phyloP scores from a whole-genome alignment of 805 yeast genomes.

The Spathaspora hagerdaliae region DNA sequence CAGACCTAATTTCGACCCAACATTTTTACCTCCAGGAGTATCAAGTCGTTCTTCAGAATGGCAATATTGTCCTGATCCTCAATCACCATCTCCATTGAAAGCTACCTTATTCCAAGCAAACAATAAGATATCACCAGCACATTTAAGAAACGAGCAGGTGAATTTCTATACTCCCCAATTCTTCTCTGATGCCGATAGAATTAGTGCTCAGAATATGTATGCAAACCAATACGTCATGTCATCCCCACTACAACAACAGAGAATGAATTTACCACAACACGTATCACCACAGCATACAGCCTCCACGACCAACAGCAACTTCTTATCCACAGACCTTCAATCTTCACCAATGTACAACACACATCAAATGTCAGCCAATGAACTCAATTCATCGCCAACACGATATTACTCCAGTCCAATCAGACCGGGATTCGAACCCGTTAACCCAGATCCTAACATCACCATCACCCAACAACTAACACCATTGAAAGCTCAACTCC shows the following conservation, averaged over 20 bases:
- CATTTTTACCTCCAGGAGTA: constrained; percentile 17
- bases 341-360: constrained; percentile 18
- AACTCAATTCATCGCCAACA: constrained; percentile 29
- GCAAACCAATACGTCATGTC: neutral
- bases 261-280: constrained; percentile 1
- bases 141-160: constrained; percentile 16
- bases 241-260: constrained; percentile 4
- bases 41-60: constrained; percentile 34
- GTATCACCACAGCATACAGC: constrained; percentile 3
- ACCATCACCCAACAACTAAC: constrained; percentile 40
- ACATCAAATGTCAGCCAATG: constrained; percentile 9
- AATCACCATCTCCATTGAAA: constrained; percentile 27
- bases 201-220: neutral
- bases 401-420: constrained; percentile 20
- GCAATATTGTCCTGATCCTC: constrained; percentile 37
- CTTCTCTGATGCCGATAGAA: constrained; percentile 36
- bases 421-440: constrained; percentile 9
- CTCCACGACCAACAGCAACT: constrained; percentile 2
- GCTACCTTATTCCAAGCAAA: neutral
- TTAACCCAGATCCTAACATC: constrained; percentile 31
- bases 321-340: constrained; percentile 9
- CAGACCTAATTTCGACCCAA: constrained; percentile 3
- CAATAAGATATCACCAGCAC: constrained; percentile 20
- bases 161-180: constrained; percentile 37
- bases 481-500: constrained; percentile 23